Evolutionary conservation across 75 land plant genomes (phyloP).

Genomic region (Pinus albicaulis): DNA sequence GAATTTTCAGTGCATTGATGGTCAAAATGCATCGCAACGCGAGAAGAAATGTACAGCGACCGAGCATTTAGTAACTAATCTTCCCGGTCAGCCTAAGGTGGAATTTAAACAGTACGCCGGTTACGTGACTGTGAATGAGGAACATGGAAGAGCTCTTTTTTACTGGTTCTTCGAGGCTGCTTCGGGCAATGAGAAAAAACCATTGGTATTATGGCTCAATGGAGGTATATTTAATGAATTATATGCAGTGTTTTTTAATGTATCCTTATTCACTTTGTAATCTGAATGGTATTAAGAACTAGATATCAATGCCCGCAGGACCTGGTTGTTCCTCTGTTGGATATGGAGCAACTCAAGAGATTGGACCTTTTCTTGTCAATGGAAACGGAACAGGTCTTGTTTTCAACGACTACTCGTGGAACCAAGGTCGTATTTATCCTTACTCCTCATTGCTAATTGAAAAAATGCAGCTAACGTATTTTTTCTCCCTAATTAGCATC

Average conservation of each 20-base stretch:
- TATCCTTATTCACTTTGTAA: neutral
- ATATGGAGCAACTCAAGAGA: conserved; percentile 78
- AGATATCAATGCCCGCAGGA: conserved; percentile 35
- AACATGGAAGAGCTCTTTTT: conserved; percentile 73
- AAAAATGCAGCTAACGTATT: too few relatives aligned
- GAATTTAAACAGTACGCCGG: conserved; percentile 80
- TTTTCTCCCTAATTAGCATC: too few relatives aligned
- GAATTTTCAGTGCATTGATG: neutral
- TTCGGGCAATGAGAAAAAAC: conserved; percentile 27
- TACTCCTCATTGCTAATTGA: too few relatives aligned
- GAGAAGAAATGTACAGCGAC: neutral
- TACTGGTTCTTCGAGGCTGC: conserved; percentile 88
- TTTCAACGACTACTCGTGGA: conserved; percentile 64
- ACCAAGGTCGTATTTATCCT: conserved; percentile 37
- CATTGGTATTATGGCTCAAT: conserved; percentile 86
- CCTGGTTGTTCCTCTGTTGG: conserved; percentile 96
- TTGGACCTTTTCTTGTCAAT: conserved; percentile 74
- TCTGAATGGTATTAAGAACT: neutral
- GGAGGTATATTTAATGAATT: conserved; percentile 47
- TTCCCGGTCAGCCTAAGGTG: conserved; percentile 84
- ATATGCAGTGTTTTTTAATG: neutral
- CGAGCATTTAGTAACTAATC: conserved; percentile 7
- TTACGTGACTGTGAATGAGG: conserved; percentile 63
- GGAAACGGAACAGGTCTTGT: conserved; percentile 37
- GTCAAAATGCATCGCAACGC: neutral